Conservation (phyloP, 2,329 filamentous ascomycete genomes). For the Diaporthe nobilis region DNA sequence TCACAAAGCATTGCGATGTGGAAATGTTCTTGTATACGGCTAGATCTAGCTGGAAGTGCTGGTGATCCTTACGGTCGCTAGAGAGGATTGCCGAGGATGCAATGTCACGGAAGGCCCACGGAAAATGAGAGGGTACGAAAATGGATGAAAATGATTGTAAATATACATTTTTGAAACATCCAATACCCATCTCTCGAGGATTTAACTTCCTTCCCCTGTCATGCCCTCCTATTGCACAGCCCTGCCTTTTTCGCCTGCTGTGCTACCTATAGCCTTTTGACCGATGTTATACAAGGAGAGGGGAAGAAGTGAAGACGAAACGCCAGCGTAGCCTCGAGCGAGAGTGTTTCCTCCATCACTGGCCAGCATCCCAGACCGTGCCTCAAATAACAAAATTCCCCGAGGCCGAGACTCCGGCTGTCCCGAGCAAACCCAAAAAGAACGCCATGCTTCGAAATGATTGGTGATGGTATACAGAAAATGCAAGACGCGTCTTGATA, state of each 20-base stretch:
- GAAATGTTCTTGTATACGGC: too few relatives aligned
- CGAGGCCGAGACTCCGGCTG: slow-evolving; percentile 16
- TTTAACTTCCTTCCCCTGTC: background rate
- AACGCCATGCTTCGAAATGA: slow-evolving; percentile 41
- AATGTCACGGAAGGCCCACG: background rate
- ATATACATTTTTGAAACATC: background rate
- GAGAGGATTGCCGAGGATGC: background rate
- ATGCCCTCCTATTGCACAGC: background rate
- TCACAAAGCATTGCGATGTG: too few relatives aligned
- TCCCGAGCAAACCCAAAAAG: slow-evolving; percentile 27
- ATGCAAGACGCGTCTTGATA: background rate
- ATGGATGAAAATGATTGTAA: background rate
- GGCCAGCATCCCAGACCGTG: slow-evolving; percentile 16
- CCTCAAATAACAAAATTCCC: slow-evolving; percentile 19
- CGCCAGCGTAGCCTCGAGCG: slow-evolving; percentile 9
- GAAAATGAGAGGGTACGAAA: background rate
- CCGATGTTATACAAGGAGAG: slow-evolving; percentile 36
- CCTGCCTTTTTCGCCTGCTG: background rate
- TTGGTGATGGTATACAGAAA: slow-evolving; percentile 30
- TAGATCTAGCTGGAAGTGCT: background rate
- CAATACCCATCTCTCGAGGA: background rate
- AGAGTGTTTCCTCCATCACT: slow-evolving; percentile 17
- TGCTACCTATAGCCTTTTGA: slow-evolving; percentile 14
- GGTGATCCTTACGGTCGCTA: background rate
- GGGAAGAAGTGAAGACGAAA: slow-evolving; percentile 19